Percentiles rank a stretch among this genome's conserved stretches.
These are phyloP conservation scores for Vaccinium macrocarpon DNA, from an alignment of 148 eudicot species.

Conservation along the genomic window DNA sequence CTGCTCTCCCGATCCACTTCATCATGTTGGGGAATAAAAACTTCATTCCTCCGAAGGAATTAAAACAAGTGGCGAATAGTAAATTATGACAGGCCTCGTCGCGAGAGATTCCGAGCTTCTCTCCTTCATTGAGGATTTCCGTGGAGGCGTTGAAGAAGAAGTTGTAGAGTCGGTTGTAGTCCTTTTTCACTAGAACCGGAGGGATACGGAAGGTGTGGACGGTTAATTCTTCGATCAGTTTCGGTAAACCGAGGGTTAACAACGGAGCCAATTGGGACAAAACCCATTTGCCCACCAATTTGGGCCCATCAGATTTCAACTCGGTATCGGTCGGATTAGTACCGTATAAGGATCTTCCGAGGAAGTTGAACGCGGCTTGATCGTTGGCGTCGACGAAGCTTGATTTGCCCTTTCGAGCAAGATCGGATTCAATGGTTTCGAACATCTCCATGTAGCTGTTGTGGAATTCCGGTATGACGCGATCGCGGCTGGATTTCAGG, in stretches of 20 bases:
- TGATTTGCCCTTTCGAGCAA: constrained; percentile 52
- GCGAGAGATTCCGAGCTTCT: constrained; percentile 47
- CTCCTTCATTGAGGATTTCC: constrained; percentile 51
- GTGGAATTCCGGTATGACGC: constrained; percentile 70
- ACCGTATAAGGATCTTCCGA: constrained; percentile 46
- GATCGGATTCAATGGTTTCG: constrained; percentile 46
- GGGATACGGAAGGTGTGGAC: constrained; percentile 61
- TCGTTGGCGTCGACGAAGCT: constrained; percentile 50
- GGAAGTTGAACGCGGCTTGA: constrained; percentile 67
- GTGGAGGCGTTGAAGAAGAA: constrained; percentile 51
- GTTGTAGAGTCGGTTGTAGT: constrained; percentile 58
- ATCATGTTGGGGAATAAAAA: constrained; percentile 71
- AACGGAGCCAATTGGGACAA: constrained; percentile 64
- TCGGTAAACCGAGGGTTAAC: constrained; percentile 64
- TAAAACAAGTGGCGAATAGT: constrained; percentile 81
- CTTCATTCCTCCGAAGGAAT: constrained; percentile 88
- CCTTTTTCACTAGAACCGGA: constrained; percentile 48
- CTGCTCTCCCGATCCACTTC: constrained; percentile 77
- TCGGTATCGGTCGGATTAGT: constrained; percentile 46
- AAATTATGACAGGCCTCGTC: constrained; percentile 89
- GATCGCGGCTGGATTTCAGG: constrained; percentile 40
- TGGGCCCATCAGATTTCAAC: constrained; percentile 58
- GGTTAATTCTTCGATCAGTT: constrained; percentile 45
- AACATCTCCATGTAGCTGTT: constrained; percentile 45
- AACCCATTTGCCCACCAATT: constrained; percentile 56